Base-by-base conservation (phyloP, 768 basidiomycete genomes). In the Galerina marginata region DNA sequence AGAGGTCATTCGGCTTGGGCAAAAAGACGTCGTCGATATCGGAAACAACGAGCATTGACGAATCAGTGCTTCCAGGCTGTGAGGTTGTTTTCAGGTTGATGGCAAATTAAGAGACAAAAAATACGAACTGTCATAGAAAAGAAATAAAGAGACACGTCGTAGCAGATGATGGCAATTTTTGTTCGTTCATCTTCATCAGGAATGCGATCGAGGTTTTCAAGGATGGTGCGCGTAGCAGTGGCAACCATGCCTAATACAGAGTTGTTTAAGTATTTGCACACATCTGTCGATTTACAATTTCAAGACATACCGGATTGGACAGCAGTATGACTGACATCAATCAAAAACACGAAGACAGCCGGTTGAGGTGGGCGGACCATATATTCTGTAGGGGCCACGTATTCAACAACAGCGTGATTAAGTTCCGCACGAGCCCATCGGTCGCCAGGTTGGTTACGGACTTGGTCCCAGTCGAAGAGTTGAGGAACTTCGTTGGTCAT, bases 311-410 rank as follows among this genome's bases (percentile, higher is more conserved):
- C 92, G 45, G 93, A 93, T 76, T 95, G 91, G 45, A 99, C 85
- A 33, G 96, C 96, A 40, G 88, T 74, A 70, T 96, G 93, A 70
- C 93, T 94, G 65, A 99, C 95, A 70, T 99, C 97, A 75, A 99
- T 92, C 71, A 99, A 85, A 83, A 99, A 97, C 58, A 96, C 85
- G 74, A 96, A 99, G 54, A 97, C 94, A 15, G 96, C 94, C 5
- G 97, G 95, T 74, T 99, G 97, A 54, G 97, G 97, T 5, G 97
- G 91, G 64, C 97, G 91, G 71, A 96, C 96, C 97, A 99, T 99
- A 76, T 99, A 99, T 77, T 99, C 97, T 0, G 95, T 96, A 6
- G 97, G 96, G 1, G 97, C 97, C 54, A 99, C 92, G 70, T 88
- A 99, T 74, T 99, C 97, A 52, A 99, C 93, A n/a, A 90, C 92